Percentiles rank a stretch among this genome's conserved stretches.
These are phyloP conservation scores for Posidonia oceanica DNA, from an alignment of 116 monocot species.

Conservation along the genomic window DNA sequence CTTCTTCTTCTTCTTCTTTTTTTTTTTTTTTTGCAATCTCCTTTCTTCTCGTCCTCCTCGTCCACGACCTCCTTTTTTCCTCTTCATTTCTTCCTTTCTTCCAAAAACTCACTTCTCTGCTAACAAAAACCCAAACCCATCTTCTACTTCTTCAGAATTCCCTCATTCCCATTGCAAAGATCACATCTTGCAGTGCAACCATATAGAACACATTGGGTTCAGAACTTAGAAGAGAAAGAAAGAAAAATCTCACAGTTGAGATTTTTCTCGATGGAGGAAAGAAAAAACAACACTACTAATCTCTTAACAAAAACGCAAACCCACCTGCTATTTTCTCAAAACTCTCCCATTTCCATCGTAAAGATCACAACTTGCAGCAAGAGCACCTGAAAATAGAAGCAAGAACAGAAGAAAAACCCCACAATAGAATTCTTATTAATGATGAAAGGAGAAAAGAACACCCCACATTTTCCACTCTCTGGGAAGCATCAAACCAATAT, in stretches of 20 bases:
- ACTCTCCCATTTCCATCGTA: background rate
- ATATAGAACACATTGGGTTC: background rate
- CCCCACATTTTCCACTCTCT: background rate
- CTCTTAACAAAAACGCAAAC: background rate
- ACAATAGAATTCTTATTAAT: no score
- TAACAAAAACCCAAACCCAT: background rate
- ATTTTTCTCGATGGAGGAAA: background rate
- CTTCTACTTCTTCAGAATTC: background rate
- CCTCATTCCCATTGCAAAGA: background rate
- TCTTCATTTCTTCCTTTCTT: no score
- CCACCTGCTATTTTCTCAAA: background rate
- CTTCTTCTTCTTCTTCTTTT: no score
- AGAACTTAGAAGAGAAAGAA: background rate
- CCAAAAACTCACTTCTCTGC: no score
- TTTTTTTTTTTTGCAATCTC: no score
- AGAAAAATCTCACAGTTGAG: background rate
- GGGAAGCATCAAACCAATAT: no score
- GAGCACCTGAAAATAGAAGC: background rate
- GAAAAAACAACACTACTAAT: background rate
- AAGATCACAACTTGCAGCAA: constrained; percentile 4
- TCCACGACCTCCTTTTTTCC: no score
- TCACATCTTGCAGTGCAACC: background rate
- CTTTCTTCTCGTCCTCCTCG: no score
- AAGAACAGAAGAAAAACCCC: background rate
- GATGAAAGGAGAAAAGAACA: background rate